Evolutionary conservation across 2,329 filamentous ascomycete species (phyloP).

Genomic region (Cladosporium sp.): DNA sequence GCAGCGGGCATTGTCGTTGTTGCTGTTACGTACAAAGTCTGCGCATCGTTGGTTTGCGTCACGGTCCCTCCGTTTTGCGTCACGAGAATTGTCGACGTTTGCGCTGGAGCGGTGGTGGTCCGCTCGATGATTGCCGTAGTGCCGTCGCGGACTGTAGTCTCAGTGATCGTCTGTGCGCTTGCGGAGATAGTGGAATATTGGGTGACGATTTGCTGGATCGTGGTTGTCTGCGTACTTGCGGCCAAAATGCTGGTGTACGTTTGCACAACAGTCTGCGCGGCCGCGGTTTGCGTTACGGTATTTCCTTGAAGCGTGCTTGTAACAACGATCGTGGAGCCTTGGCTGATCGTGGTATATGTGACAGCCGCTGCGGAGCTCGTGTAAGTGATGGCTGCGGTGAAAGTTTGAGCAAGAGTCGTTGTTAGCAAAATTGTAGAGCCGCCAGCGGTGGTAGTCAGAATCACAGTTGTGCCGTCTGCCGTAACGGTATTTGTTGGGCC

Average conservation of each 20-base stretch:
- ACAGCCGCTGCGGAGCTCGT: background rate
- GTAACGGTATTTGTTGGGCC: background rate
- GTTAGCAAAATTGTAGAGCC: background rate
- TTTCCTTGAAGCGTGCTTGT: background rate
- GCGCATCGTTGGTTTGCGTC: background rate
- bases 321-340: background rate
- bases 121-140: background rate
- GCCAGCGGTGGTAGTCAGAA: background rate
- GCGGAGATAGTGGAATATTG: slow-evolving; percentile 3
- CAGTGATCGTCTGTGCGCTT: background rate
- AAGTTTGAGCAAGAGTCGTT: slow-evolving; percentile 6
- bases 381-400: background rate
- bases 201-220: background rate
- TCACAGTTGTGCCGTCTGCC: background rate
- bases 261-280: background rate
- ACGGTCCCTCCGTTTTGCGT: background rate
- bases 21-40: slow-evolving; percentile 11
- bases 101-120: background rate
- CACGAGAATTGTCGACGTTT: slow-evolving; percentile 1
- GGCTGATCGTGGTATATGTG: background rate
- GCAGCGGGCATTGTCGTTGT: slow-evolving; percentile 16
- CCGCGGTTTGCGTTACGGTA: background rate
- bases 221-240: background rate
- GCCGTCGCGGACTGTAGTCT: background rate
- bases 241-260: slow-evolving; percentile 9